Evolutionary conservation across 768 basidiomycete species (phyloP), one percentile per base, ranked within the genome.

Genomic region (Rhodotorula diobovata): DNA sequence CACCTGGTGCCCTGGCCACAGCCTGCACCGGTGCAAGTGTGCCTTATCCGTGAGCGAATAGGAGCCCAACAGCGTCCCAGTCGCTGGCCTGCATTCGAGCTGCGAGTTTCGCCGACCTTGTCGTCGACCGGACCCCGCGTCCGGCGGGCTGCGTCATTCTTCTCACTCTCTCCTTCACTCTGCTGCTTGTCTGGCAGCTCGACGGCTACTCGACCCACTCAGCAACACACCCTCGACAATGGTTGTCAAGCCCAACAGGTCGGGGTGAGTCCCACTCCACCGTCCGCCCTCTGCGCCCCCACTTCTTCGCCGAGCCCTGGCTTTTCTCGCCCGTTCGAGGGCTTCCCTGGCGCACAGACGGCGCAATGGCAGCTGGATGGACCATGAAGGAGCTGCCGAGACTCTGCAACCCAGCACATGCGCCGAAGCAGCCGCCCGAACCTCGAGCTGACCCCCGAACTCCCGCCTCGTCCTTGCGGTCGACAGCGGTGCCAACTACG

Each of bases 211-310:
- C 41, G 12, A 14, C 41, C 2, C 41, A 43, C 10, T 2, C 55
- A 37, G 35, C 23, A 25, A 3, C 21, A 0, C 56, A 39, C 12
- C 34, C 25, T 34, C 35, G 3, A n/a, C 51, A n/a, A 68, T 71
- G 70, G 65, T 65, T 3, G 61, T 71, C 60, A 71, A 71, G 48
- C 60, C 64, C 9, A 71, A 71, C 55, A 43, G 64, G 18, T 51
- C 45, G 37, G 70, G 70, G 51, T 66, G 23, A 25, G 70, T 58
- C 54, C 30, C 35, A 0, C 23, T 25, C 25, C 39, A 1, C 15
- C 48, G 14, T 51, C n/a, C 12, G 18, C 21, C 20, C 28, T 4
- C 28, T 12, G 28, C 15, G 14, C 46, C 46, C 37, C 28, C 41
- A 30, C 37, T 43, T 43, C n/a, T n/a, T 43, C 41, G 14, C 41